Evolutionary conservation across 306 rosid genomes (phyloP).

Genomic region (Sindora glabra): DNA sequence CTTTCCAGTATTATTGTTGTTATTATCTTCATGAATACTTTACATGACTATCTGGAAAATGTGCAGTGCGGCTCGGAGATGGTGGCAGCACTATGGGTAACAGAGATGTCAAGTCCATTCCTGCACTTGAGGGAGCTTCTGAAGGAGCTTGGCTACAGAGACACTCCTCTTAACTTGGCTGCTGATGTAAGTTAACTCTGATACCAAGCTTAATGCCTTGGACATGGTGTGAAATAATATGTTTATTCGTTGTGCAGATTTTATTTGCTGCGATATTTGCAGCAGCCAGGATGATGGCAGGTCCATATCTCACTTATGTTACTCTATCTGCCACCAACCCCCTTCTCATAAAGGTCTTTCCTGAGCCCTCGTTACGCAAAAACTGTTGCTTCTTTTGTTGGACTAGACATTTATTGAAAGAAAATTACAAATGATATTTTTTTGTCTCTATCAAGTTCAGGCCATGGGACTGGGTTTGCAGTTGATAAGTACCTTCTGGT

Average conservation of each 20-base stretch:
- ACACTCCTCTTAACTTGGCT: slow-evolving; percentile 56
- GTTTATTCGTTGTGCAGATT: slow-evolving; percentile 30
- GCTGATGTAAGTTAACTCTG: slow-evolving; percentile 52
- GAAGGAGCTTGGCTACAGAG: slow-evolving; percentile 75
- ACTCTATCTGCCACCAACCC: slow-evolving; percentile 60
- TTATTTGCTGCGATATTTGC: slow-evolving; percentile 69
- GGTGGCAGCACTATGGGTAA: slow-evolving; percentile 66
- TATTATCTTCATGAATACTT: not conserved
- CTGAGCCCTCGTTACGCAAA: not conserved
- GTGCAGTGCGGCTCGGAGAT: slow-evolving; percentile 73
- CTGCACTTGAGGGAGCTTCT: slow-evolving; percentile 73
- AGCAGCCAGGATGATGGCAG: slow-evolving; percentile 67
- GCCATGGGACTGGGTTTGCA: slow-evolving; percentile 66
- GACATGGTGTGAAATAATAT: not conserved
- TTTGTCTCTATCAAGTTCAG: slow-evolving; percentile 25
- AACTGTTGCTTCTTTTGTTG: not conserved
- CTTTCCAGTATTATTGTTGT: not conserved
- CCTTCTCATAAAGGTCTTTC: slow-evolving; percentile 59
- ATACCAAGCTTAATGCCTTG: not conserved
- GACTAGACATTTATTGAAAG: not conserved
- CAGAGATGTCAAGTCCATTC: slow-evolving; percentile 87
- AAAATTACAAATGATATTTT: not conserved
- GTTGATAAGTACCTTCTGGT: slow-evolving; percentile 91
- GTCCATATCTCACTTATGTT: slow-evolving; percentile 58
- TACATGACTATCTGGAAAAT: not conserved